Evolutionary conservation across 129 eudicot genomes (phyloP), one percentile per base, ranked within the genome.

Genomic region (Sambucus nigra): DNA sequence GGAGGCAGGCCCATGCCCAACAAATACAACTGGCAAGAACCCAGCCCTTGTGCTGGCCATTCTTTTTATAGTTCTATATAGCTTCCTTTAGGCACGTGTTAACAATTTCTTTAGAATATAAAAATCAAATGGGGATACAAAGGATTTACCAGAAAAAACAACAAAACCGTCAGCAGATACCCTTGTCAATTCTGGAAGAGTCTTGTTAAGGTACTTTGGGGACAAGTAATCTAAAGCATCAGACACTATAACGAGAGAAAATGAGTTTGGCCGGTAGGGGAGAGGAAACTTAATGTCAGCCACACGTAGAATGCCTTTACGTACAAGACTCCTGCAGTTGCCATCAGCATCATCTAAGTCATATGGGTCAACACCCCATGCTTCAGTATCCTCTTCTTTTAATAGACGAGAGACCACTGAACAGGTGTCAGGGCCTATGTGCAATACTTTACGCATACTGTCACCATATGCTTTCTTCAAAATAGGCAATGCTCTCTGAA

Each of bases 321-420:
- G 79, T 22, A 84, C 73, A 51, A 88, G 97, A 59, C 68, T 78
- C 62, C 60, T 78, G 84, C 97, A 88, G 65, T 53, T 70, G 47
- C 53, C 70, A 80, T 88, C 97, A 62, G 70, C 67, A 40, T 88
- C 97, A 52, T 88, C 96, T 16, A 88, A 71, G 45, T 88, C 96
- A 75, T 83, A 88, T 4, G 96, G 96, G 46, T 88, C 96, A 26
- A 88, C 63, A 48, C 96, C 96, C 96, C 96, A 87, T 5, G 94
- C 96, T 72, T 80, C 96, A 7, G 88, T 81, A 69, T 78, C 93
- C 59, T 88, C 95, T 81, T 89, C 97, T 69, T 81, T 88, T 47
- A 73, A 63, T 51, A 88, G 42, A 46, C 59, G 73, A 48, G 97
- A 75, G 15, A 88, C 83, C 64, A 81, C 88, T 20, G 93, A 74